Evolutionary conservation across 2,329 filamentous ascomycete species (phyloP).

Genomic region (Scortechinia acanthostroma): DNA sequence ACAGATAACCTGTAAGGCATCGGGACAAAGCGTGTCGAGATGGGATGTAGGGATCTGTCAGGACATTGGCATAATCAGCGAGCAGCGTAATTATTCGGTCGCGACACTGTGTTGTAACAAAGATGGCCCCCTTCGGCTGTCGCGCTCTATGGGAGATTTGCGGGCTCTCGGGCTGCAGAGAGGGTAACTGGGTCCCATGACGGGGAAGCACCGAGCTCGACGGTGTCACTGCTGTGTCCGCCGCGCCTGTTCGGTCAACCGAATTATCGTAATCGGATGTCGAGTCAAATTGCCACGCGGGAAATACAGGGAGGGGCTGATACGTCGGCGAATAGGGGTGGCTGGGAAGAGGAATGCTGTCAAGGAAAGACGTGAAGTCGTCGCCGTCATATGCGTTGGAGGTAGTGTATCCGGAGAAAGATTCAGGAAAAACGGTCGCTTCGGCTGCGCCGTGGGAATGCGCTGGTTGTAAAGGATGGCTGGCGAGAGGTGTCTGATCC

Average conservation of each 20-base stretch:
- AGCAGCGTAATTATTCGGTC: neutral
- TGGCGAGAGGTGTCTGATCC: too few species aligned
- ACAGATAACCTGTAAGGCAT: constrained; percentile 23
- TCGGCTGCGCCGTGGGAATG: too few species aligned
- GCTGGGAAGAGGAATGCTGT: neutral
- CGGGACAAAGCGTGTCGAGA: constrained; percentile 21
- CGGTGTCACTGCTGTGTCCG: neutral
- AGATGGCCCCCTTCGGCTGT: neutral
- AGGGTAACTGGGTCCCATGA: neutral
- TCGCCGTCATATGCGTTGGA: neutral
- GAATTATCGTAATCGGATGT: neutral
- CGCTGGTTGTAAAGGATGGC: too few species aligned
- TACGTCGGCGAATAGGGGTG: neutral
- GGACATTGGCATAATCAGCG: neutral
- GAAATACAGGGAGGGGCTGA: neutral
- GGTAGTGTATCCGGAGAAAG: too few species aligned
- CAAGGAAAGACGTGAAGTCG: constrained; percentile 2
- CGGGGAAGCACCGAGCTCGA: neutral
- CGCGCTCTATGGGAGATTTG: neutral
- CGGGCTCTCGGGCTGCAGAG: neutral
- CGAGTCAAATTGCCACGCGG: neutral
- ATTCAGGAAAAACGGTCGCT: too few species aligned
- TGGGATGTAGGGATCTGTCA: neutral
- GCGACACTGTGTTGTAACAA: neutral
- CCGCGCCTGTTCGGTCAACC: neutral